Conservation (phyloP, 1,139 yeast species). For the Yamadazyma spencermartinsiae region DNA sequence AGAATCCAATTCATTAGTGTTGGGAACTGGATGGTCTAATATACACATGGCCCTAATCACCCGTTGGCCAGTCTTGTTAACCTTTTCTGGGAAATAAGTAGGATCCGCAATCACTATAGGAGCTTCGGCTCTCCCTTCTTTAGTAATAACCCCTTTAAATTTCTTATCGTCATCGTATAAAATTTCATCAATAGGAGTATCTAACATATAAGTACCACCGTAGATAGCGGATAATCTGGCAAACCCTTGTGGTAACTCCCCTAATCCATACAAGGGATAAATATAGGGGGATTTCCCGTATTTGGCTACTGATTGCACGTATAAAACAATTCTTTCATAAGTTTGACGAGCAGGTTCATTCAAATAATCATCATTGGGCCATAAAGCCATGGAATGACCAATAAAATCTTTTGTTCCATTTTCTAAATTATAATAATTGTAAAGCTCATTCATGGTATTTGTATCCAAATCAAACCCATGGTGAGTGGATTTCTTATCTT, state of each 20-base stretch:
- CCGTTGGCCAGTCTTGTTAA: constrained; percentile 77
- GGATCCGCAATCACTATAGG: constrained; percentile 98
- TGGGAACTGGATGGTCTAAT: constrained; percentile 85
- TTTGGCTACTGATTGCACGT: constrained; percentile 87
- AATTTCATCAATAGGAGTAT: constrained; percentile 90
- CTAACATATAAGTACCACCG: constrained; percentile 98
- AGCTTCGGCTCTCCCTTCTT: constrained; percentile 89
- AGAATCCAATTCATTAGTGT: constrained; percentile 82
- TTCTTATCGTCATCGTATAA: constrained; percentile 65
- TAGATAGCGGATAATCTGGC: constrained; percentile 96
- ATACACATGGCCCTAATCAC: constrained; percentile 96
- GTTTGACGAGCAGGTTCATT: constrained; percentile 91
- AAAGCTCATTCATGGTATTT: constrained; percentile 91
- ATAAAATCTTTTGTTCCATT: constrained; percentile 93
- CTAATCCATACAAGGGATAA: constrained; percentile 94
- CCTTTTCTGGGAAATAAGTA: constrained; percentile 92
- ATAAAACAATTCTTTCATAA: constrained; percentile 79
- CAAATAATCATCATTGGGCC: constrained; percentile 90
- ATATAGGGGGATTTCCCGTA: constrained; percentile 96
- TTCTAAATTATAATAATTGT: constrained; percentile 86
- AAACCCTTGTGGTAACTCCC: constrained; percentile 98
- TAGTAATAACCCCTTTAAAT: constrained; percentile 84
- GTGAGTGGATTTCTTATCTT: constrained; percentile 77
- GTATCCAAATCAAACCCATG: constrained; percentile 83
- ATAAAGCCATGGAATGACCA: constrained; percentile 98